phyloP scores from a whole-genome alignment of 495 filamentous ascomycete genomes.

The Chaetomium fimeti region DNA sequence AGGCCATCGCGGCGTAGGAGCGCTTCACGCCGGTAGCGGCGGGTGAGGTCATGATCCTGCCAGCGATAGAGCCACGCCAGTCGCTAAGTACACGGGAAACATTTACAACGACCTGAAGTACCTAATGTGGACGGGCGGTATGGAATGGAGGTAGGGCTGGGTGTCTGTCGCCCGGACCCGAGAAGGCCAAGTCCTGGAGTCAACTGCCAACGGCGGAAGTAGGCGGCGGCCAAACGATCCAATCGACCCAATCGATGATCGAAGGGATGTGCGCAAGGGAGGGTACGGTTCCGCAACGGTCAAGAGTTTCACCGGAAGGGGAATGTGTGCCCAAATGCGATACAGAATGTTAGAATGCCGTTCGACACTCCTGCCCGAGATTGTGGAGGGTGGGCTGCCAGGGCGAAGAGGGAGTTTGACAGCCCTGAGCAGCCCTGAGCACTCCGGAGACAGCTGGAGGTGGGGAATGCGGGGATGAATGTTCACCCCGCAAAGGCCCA shows the following conservation, averaged over 20 bases:
- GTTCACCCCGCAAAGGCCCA: slow-evolving; percentile 21
- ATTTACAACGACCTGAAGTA: neutral
- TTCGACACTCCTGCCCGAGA: neutral
- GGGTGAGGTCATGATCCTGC: slow-evolving; percentile 21
- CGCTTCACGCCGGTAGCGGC: slow-evolving; percentile 29
- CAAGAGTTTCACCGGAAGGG: neutral
- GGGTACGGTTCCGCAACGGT: neutral
- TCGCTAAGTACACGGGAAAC: neutral
- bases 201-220: neutral
- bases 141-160: no score
- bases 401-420: neutral
- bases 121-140: no score
- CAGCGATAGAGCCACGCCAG: neutral
- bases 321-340: neutral
- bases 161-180: neutral
- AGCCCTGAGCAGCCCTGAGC: neutral
- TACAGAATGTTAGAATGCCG: neutral
- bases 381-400: neutral
- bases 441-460: neutral
- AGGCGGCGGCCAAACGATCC: neutral
- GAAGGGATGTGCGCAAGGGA: neutral
- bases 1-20: slow-evolving; percentile 28
- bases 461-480: slow-evolving; percentile 25
- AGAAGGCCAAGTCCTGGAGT: neutral
- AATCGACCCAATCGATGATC: no score